Evolutionary conservation across 805 yeast species (phyloP).

Genomic region (Wickerhamomyces tratensis): DNA sequence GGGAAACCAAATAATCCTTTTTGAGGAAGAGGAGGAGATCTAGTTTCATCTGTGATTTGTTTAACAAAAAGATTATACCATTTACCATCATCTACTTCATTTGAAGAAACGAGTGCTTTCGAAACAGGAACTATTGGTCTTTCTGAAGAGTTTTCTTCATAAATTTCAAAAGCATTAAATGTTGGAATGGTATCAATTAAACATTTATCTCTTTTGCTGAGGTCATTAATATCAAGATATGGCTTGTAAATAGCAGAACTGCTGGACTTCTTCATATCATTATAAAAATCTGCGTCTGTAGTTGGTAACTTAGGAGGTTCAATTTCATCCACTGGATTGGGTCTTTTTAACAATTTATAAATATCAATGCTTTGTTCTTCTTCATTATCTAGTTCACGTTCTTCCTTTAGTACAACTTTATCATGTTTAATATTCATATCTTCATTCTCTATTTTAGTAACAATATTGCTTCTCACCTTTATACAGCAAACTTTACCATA

Average conservation of each 20-base stretch:
- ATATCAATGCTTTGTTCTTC: constrained; percentile 25
- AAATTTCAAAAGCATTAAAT: constrained; percentile 19
- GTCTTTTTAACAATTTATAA: constrained; percentile 21
- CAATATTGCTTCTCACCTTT: constrained; percentile 33
- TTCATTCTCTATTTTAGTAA: too few species aligned
- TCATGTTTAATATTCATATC: too few species aligned
- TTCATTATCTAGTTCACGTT: not conserved
- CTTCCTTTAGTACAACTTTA: too few species aligned
- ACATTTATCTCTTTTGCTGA: constrained; percentile 22
- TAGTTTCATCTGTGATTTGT: constrained; percentile 33
- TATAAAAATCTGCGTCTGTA: constrained; percentile 19
- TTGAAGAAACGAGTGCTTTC: constrained; percentile 55
- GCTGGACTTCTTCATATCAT: constrained; percentile 2
- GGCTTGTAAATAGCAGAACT: constrained; percentile 22
- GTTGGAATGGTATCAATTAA: constrained; percentile 24
- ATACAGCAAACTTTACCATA: constrained; percentile 66
- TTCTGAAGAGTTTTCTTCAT: constrained; percentile 19
- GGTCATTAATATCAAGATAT: constrained; percentile 19
- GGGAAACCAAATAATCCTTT: constrained; percentile 42
- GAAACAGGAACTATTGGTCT: constrained; percentile 48
- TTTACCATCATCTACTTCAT: constrained; percentile 40
- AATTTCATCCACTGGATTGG: constrained; percentile 25
- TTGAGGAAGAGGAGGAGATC: constrained; percentile 30
- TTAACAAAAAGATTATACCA: constrained; percentile 53
- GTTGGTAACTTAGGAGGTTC: constrained; percentile 20